Evolutionary conservation across 23 red algal species (phyloP).

Genomic region (Gracilaria caudata): DNA sequence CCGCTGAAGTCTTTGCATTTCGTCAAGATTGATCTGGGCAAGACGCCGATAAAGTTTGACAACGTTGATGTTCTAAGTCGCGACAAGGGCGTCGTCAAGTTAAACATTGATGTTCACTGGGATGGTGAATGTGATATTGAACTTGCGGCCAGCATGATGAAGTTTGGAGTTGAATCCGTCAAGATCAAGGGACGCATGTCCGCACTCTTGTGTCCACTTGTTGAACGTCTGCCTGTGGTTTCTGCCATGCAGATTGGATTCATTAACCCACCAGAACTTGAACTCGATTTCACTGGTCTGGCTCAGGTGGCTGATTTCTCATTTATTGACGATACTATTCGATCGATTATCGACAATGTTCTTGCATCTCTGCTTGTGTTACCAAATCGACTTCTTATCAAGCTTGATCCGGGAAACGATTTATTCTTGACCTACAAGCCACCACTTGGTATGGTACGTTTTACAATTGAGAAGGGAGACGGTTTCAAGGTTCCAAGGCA

Average conservation of each 20-base stretch:
- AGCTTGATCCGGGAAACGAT: constrained; percentile 63
- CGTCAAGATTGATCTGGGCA: constrained; percentile 69
- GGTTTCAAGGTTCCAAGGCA: constrained; percentile 55
- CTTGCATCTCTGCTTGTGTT: constrained; percentile 56
- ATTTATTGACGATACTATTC: constrained; percentile 60
- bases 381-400: constrained; percentile 64
- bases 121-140: constrained; percentile 70
- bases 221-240: constrained; percentile 50
- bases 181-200: constrained; percentile 60
- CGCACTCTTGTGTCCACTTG: constrained; percentile 48
- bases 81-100: constrained; percentile 38
- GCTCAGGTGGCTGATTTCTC: constrained; percentile 63
- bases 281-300: constrained; percentile 68
- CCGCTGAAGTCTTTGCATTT: constrained; percentile 66
- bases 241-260: constrained; percentile 68
- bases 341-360: constrained; percentile 56
- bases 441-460: constrained; percentile 39
- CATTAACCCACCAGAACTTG: constrained; percentile 67
- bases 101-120: constrained; percentile 71
- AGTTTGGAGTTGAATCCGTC: constrained; percentile 62
- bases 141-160: constrained; percentile 31
- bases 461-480: constrained; percentile 51
- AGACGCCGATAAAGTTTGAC: constrained; percentile 60
- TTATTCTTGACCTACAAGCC: constrained; percentile 57
- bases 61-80: constrained; percentile 68